phyloP scores from a whole-genome alignment of 1,284 basidiomycete species.

The Rhodotorula sp. region DNA sequence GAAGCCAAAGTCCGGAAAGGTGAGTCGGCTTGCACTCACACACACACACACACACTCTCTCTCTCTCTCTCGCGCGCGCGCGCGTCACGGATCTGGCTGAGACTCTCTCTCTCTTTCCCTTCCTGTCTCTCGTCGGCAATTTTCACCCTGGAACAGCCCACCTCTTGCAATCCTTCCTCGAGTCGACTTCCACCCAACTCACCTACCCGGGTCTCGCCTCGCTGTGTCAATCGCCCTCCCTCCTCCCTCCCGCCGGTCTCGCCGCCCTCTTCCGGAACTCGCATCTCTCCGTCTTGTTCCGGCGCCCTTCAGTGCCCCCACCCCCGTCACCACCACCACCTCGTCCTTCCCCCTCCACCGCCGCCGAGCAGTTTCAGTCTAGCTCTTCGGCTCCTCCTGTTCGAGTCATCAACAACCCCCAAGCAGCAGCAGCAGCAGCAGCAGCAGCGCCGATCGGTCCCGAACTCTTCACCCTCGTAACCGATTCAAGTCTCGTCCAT shows the following conservation, averaged over 20 bases:
- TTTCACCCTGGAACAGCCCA: not conserved
- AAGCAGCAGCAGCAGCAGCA: not conserved
- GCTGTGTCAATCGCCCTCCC: constrained; percentile 39
- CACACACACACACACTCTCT: too few species aligned
- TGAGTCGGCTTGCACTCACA: too few species aligned
- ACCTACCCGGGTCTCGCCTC: constrained; percentile 70
- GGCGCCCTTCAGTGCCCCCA: constrained; percentile 50
- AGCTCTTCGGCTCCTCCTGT: too few species aligned
- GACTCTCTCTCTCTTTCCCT: not conserved
- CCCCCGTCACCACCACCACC: not conserved
- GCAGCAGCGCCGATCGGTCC: constrained; percentile 45
- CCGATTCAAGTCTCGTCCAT: constrained; percentile 73
- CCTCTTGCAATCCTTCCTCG: constrained; percentile 66
- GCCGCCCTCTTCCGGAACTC: constrained; percentile 77
- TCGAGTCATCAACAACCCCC: constrained; percentile 1
- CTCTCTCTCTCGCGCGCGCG: too few species aligned
- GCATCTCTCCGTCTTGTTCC: constrained; percentile 83
- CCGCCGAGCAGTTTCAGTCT: too few species aligned
- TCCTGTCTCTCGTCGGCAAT: not conserved
- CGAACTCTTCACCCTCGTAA: constrained; percentile 73
- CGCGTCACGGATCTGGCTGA: not conserved
- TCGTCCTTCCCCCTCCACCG: constrained; percentile 12
- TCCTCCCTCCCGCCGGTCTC: constrained; percentile 49
- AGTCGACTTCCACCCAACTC: constrained; percentile 71
- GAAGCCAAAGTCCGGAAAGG: constrained; percentile 65